These are phyloP conservation scores for Globisporangium irregulare DNA, from an alignment of 352 stramenopile genomes.

Conservation along the genomic window DNA sequence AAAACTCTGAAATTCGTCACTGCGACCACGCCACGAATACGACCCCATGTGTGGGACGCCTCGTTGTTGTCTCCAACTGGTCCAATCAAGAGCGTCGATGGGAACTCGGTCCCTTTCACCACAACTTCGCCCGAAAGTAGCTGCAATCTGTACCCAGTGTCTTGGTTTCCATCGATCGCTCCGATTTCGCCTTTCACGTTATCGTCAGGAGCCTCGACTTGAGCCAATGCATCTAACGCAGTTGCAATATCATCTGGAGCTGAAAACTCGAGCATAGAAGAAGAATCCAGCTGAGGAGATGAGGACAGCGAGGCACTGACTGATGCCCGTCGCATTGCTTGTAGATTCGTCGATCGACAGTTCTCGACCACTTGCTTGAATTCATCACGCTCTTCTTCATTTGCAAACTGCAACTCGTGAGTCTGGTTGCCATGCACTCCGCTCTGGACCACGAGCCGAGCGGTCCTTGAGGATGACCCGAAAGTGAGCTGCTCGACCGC, in stretches of 20 bases:
- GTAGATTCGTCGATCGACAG: conserved; percentile 40
- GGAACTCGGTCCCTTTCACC: conserved; percentile 40
- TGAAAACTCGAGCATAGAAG: conserved; percentile 21
- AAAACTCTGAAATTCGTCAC: conserved; percentile 82
- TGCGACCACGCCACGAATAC: conserved; percentile 55
- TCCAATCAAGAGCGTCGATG: conserved; percentile 59
- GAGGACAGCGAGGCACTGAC: conserved; percentile 18
- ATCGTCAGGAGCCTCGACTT: neutral
- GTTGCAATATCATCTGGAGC: conserved; percentile 21
- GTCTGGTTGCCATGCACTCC: conserved; percentile 49
- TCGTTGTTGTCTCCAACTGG: conserved; percentile 58
- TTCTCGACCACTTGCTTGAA: conserved; percentile 65
- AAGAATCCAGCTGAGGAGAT: conserved; percentile 21
- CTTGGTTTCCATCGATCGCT: conserved; percentile 2
- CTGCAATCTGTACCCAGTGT: conserved; percentile 6
- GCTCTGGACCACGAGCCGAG: conserved; percentile 51
- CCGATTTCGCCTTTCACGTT: neutral
- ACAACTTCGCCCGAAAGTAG: conserved; percentile 38
- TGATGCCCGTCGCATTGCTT: conserved; percentile 37
- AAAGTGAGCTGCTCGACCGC: conserved; percentile 47
- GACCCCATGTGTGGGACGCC: conserved; percentile 52
- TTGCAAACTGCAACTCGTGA: conserved; percentile 73
- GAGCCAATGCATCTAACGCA: neutral
- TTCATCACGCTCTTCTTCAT: conserved; percentile 58
- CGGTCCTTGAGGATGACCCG: conserved; percentile 37